A percentile compares a stretch with the other conserved stretches of the same genome.
These are phyloP conservation scores for Trichoderma sp. DNA, from an alignment of 2,329 filamentous ascomycete genomes.

Conservation along the genomic window DNA sequence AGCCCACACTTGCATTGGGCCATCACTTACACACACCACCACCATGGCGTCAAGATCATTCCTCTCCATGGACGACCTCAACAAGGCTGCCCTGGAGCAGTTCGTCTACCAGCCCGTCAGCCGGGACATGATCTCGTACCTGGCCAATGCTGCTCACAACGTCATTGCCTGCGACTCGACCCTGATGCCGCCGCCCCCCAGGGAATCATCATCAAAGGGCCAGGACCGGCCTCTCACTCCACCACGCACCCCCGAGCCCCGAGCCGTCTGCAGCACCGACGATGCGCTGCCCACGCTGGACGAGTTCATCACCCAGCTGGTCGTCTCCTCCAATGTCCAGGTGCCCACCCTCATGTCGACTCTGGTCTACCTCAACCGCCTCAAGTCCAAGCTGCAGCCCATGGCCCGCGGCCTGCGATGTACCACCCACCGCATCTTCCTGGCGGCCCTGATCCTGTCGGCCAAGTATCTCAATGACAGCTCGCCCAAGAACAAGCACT, in stretches of 20 bases:
- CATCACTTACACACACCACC: slow-evolving; percentile 14
- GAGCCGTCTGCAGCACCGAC: slow-evolving; percentile 48
- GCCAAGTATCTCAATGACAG: slow-evolving; percentile 99
- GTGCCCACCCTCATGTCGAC: slow-evolving; percentile 97
- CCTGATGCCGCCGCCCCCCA: slow-evolving; percentile 49
- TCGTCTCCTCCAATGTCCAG: slow-evolving; percentile 92
- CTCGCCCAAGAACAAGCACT: slow-evolving; percentile 99
- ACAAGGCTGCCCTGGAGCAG: slow-evolving; percentile 72
- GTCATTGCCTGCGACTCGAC: slow-evolving; percentile 76
- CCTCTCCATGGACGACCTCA: slow-evolving; percentile 56
- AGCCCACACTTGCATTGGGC: neutral
- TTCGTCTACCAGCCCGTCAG: slow-evolving; percentile 77
- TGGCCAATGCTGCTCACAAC: slow-evolving; percentile 69
- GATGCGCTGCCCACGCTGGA: slow-evolving; percentile 73
- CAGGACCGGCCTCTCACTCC: slow-evolving; percentile 47
- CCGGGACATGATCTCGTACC: slow-evolving; percentile 73
- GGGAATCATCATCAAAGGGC: slow-evolving; percentile 30
- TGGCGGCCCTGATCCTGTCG: slow-evolving; percentile 78
- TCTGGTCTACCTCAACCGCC: slow-evolving; percentile 84
- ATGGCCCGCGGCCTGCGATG: slow-evolving; percentile 95
- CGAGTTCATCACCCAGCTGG: slow-evolving; percentile 87
- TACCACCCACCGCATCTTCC: slow-evolving; percentile 96
- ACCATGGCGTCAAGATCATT: slow-evolving; percentile 48
- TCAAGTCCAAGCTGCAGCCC: slow-evolving; percentile 81
- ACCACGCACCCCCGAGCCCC: slow-evolving; percentile 49